Evolutionary conservation across 352 stramenopile species (phyloP), one percentile per base, ranked within the genome.

Genomic region (Phytopythium sindhum): DNA sequence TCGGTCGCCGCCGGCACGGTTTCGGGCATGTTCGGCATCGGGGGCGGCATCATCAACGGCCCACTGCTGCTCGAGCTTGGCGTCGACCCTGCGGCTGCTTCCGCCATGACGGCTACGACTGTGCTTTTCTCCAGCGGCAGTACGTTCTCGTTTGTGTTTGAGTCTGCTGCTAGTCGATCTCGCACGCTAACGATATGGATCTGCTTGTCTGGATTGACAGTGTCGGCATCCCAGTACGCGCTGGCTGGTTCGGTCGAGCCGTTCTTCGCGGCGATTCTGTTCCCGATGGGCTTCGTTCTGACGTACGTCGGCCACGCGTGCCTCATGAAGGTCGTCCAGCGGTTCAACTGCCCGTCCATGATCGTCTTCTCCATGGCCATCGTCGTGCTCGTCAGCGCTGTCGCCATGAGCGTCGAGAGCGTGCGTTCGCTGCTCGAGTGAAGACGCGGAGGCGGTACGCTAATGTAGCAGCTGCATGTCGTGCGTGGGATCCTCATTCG

Each of bases 1-100:
- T 96, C 90, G 58, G 83, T 96, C 58, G 73, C 94, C 10, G 95
- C 95, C 26, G 96, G 95, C 23, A 81, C 97, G 26, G 90, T 97
- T 63, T 91, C 93, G 1, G 95, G 95, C 15, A 93, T 98, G 85
- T 98, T 99, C 73, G 96, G 95, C 17, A 91, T 98, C 28, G 96
- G 95, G 4, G 97, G 96, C 52, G 97, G 95, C 23, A 98, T 99
- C 61, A 90, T 99, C 52, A 98, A 97, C 61, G 95, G 89, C 1
- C 96, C 96, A 3, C 66, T 98, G 23, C 95, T 99, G 81, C 83
- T 99, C 4, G 89, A 97, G 54, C 91, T 98, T 65, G 94, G 93
- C 52, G 79, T 98, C 17, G 74, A 93, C 14, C 80, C 87, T 11
- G 70, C 78, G 1, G 79, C 90, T 76, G 84, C 90, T 10, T 96